A percentile compares a stretch with the other conserved stretches of the same genome.
phyloP scores from a whole-genome alignment of 164 flowering plant genomes.

The Akebia trifoliata region DNA sequence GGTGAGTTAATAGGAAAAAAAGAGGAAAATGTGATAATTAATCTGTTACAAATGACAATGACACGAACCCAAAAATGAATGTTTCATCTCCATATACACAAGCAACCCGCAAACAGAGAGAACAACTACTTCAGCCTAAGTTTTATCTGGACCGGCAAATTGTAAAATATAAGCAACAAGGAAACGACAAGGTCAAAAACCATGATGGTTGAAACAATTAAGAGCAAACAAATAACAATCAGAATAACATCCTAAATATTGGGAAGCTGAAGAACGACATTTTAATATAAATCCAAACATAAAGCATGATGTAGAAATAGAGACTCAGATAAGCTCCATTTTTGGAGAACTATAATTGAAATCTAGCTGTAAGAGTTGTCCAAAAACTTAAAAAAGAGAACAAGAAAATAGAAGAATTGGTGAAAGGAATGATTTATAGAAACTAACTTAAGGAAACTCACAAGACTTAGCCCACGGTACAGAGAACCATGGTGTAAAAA shows the following conservation, averaged over 20 bases:
- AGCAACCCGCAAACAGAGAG: not conserved
- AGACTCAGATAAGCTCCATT: too few relatives aligned
- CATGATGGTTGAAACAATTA: not conserved
- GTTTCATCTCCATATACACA: not conserved
- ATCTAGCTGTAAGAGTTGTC: too few relatives aligned
- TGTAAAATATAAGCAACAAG: too few relatives aligned
- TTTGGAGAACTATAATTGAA: too few relatives aligned
- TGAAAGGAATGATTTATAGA: not conserved
- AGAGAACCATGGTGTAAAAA: conserved; percentile 90
- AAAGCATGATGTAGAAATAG: not conserved
- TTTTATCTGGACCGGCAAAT: too few relatives aligned
- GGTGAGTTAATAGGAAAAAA: not conserved
- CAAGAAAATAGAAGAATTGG: not conserved
- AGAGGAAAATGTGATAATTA: not conserved
- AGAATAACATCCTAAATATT: not conserved
- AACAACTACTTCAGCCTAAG: not conserved
- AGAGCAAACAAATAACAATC: not conserved
- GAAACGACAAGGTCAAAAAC: too few relatives aligned
- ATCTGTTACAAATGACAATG: not conserved
- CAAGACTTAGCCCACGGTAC: conserved; percentile 96
- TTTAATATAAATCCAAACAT: not conserved
- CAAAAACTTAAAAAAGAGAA: not conserved
- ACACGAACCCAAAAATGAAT: not conserved
- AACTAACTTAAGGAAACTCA: conserved; percentile 34
- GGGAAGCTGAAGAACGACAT: not conserved